Percentiles rank a stretch among this genome's conserved stretches.
These are phyloP conservation scores for Debaryomyces nepalensis DNA, from an alignment of 1,139 yeast genomes.

Conservation along the genomic window DNA sequence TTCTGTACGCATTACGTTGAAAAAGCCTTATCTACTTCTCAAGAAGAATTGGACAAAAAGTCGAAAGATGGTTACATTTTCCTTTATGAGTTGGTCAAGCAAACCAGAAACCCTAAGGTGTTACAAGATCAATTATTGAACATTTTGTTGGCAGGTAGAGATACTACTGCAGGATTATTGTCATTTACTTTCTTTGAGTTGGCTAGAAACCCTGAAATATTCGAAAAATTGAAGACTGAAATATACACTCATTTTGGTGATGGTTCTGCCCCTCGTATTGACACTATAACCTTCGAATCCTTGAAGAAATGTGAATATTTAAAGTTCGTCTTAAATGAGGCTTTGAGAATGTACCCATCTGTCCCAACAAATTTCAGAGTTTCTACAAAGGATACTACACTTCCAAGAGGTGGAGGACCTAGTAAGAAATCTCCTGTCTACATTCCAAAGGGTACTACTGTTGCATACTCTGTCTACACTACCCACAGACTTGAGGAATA, in stretches of 20 bases:
- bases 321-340: conserved; percentile 53
- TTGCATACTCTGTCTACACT: conserved; percentile 47
- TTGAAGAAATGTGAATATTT: conserved; percentile 55
- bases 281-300: conserved; percentile 50
- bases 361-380: conserved; percentile 58
- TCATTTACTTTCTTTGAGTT: conserved; percentile 48
- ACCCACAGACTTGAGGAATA: conserved; percentile 49
- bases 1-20: conserved; percentile 41
- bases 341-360: conserved; percentile 57
- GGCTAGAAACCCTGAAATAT: conserved; percentile 44
- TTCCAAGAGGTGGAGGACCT: conserved; percentile 59
- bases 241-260: conserved; percentile 40
- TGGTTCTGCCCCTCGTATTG: conserved; percentile 34
- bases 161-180: conserved; percentile 51
- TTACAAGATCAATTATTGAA: conserved; percentile 51
- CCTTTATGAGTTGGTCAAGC: conserved; percentile 50
- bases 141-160: conserved; percentile 52
- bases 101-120: conserved; percentile 46
- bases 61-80: conserved; percentile 45
- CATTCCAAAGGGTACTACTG: conserved; percentile 50
- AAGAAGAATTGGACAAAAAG: conserved; percentile 41
- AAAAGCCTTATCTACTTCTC: conserved; percentile 34
- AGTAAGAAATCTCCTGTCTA: conserved; percentile 47
- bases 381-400: conserved; percentile 49
- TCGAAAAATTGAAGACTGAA: conserved; percentile 38